These are phyloP conservation scores for Tylopilus subfusipes DNA, from an alignment of 768 basidiomycete species.

Conservation along the genomic window DNA sequence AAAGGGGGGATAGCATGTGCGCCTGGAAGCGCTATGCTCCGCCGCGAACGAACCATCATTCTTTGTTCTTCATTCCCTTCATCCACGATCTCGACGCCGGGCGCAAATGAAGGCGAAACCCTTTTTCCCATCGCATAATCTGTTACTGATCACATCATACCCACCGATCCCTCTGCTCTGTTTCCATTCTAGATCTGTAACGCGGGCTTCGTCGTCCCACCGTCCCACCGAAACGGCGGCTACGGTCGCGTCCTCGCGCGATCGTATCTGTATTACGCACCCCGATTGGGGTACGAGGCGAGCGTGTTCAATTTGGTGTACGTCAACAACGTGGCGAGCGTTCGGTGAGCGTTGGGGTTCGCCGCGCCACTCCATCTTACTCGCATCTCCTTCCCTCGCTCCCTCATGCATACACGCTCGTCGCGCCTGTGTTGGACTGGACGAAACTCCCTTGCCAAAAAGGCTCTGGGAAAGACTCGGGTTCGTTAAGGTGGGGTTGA, in stretches of 20 bases:
- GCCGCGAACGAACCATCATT: not conserved
- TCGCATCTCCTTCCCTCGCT: not conserved
- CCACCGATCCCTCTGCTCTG: not conserved
- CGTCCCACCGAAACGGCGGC: slow-evolving; percentile 55
- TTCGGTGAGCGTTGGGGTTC: slow-evolving; percentile 42
- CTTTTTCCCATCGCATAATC: not conserved
- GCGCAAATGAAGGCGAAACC: slow-evolving; percentile 5
- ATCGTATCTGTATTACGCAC: slow-evolving; percentile 80
- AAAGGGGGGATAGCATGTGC: not conserved
- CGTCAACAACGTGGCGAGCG: slow-evolving; percentile 73
- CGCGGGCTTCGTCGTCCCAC: slow-evolving; percentile 81
- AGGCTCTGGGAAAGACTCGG: slow-evolving; percentile 78
- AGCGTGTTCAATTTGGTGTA: slow-evolving; percentile 93
- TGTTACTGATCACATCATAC: not conserved
- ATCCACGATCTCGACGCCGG: not conserved
- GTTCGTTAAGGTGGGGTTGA: slow-evolving; percentile 75
- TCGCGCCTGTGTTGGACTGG: not conserved
- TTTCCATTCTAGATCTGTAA: slow-evolving; percentile 66
- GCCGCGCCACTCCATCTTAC: not conserved
- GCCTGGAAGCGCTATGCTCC: not conserved
- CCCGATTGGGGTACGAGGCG: slow-evolving; percentile 68
- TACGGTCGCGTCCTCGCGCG: slow-evolving; percentile 70
- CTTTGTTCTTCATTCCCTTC: not conserved
- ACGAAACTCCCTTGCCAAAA: not conserved
- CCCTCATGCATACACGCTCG: not conserved